Percentiles rank a stretch among this genome's conserved stretches.
These are phyloP conservation scores for Sarocladiaceae sp. DNA, from an alignment of 2,329 filamentous ascomycete genomes.

Conservation along the genomic window DNA sequence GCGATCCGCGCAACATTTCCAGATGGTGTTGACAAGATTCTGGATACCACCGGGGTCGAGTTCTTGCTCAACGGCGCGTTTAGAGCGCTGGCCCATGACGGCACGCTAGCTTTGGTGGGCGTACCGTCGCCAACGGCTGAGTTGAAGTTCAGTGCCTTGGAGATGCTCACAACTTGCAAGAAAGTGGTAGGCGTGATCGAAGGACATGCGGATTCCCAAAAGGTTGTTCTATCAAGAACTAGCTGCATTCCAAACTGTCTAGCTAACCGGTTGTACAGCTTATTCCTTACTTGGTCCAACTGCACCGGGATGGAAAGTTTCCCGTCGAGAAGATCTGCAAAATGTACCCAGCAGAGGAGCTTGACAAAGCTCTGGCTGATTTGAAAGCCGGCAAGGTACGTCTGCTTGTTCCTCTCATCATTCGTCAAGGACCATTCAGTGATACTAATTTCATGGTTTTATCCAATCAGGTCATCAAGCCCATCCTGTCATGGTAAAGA, in stretches of 20 bases:
- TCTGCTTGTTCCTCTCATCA: neutral
- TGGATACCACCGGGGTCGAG: constrained; percentile 22
- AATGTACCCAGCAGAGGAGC: constrained; percentile 1
- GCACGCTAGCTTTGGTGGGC: constrained; percentile 23
- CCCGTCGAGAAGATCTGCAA: constrained; percentile 8
- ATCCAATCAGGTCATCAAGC: constrained; percentile 11
- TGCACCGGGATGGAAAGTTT: constrained; percentile 1
- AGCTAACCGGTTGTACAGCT: neutral
- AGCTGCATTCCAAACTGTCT: neutral
- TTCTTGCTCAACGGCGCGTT: constrained; percentile 16
- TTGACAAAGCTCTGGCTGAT: neutral
- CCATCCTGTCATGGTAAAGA: constrained; percentile 8
- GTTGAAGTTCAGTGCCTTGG: constrained; percentile 18
- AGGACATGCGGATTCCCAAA: constrained; percentile 16
- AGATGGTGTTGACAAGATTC: constrained; percentile 21
- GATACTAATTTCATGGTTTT: neutral
- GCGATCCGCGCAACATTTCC: constrained; percentile 18
- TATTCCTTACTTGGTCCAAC: neutral
- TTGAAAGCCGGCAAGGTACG: constrained; percentile 4
- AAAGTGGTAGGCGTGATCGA: constrained; percentile 22
- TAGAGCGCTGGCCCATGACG: constrained; percentile 20
- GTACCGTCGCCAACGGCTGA: constrained; percentile 15
- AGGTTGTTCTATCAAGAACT: constrained; percentile 5
- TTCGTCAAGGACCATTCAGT: neutral
- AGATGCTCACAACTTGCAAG: constrained; percentile 20